Base-by-base conservation (phyloP, 164 flowering plant genomes). In the Sedum album region DNA sequence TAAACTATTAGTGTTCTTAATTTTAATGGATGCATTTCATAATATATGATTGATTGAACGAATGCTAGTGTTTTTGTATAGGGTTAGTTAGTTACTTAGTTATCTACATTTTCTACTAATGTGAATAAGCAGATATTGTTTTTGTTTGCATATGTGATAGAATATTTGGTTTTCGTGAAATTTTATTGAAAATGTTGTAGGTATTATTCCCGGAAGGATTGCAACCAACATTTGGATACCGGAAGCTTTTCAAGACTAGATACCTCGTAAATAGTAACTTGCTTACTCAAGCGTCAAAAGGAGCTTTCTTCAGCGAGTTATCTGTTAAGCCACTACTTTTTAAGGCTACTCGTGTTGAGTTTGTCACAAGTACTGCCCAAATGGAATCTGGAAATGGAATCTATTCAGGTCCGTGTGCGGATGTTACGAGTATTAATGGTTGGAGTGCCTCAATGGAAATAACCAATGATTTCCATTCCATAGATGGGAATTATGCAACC, bases 241-340 rank as follows among this genome's bases (percentile, higher is more conserved):
- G 67, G 73, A 86, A 80, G 73, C 66, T 72, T 66, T 41, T 75
- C 53, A 76, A 76, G 63, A 36, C 67, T 51, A 82, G 78, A 69
- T 76, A 74, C 69, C 38, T 66, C 48, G 23, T 66, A 8, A 79
- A 74, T 64, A 85, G 78, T 46, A 79, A 69, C 63, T 66, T 66
- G 18, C 36, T 68, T 74, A 67, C 71, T 60, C 75, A 78, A 21
- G 46, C 73, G 69, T 67, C 79, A 41, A 70, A 69, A 74, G 79
- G 81, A 63, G 53, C 48, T 64, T 79, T 76, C 61, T 31, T 75
- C 48, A 75, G 60, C 0, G 73, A 78, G 69, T 65, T 70, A 71
- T 76, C 79, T 69, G 79, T 71, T 38, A 81, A 71, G 75, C 65
- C 79, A 71, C 77, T 82, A 60, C 79, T 88, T 65, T 49, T 73